Percentiles rank a stretch among this genome's conserved stretches.
These are phyloP conservation scores for Cladophialophora immunda DNA, from an alignment of 2,329 filamentous ascomycete genomes.

Conservation along the genomic window DNA sequence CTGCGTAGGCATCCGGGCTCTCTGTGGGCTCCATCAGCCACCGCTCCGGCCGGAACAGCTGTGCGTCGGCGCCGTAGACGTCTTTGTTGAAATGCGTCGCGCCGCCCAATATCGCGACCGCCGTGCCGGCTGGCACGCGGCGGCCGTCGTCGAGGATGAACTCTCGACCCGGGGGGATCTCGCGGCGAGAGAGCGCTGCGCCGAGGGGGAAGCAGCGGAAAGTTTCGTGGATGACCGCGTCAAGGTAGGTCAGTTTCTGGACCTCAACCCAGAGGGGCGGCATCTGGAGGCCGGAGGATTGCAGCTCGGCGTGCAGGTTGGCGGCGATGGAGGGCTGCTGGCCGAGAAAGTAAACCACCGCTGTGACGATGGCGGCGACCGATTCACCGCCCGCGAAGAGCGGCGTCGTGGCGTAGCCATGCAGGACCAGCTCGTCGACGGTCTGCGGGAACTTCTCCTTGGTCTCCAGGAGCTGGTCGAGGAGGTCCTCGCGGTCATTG, in stretches of 20 bases:
- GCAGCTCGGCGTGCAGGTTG: conserved; percentile 42
- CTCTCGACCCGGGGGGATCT: conserved; percentile 5
- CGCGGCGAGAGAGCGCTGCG: conserved; percentile 19
- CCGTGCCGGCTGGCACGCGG: conserved; percentile 16
- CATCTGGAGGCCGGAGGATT: conserved; percentile 33
- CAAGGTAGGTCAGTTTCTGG: conserved; percentile 24
- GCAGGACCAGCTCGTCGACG: conserved; percentile 43
- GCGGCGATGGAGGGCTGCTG: conserved; percentile 40
- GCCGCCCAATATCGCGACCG: conserved; percentile 29
- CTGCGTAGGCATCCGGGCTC: conserved; percentile 15
- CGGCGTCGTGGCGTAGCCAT: conserved; percentile 44
- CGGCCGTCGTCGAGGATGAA: conserved; percentile 13
- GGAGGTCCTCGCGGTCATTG: conserved; percentile 33
- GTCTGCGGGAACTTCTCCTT: conserved; percentile 39
- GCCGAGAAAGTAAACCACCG: conserved; percentile 45
- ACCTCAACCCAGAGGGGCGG: conserved; percentile 19
- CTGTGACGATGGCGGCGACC: conserved; percentile 45
- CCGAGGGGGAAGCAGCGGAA: conserved; percentile 33
- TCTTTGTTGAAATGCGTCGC: conserved; percentile 45
- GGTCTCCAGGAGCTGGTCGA: conserved; percentile 38
- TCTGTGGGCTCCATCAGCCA: conserved; percentile 14
- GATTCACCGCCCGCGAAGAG: conserved; percentile 49
- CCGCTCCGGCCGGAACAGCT: conserved; percentile 26
- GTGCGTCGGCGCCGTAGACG: conserved; percentile 43
- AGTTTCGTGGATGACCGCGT: conserved; percentile 29